Base-by-base conservation (phyloP, 2,329 filamentous ascomycete genomes). In the Calonectria pseudoreteaudii region DNA sequence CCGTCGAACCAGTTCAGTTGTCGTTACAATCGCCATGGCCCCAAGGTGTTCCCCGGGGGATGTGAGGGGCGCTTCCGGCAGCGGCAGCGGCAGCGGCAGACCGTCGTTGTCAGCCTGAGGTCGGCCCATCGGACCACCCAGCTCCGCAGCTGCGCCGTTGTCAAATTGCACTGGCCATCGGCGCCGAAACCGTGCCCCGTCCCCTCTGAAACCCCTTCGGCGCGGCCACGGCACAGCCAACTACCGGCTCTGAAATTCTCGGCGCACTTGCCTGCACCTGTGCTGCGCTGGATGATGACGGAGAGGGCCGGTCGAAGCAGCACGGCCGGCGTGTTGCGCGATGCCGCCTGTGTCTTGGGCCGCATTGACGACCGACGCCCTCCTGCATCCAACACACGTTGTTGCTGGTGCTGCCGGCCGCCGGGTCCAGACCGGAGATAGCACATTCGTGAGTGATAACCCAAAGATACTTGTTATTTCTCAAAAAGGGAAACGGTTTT, bases 301-400 rank as follows among this genome's bases (percentile, higher is more conserved):
- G 36, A 23, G 28, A 49, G 28, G 28, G 36, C 60, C 60, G 60
- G 44, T 60, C 67, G 44, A 72, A 50, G 52, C 34, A 64, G 52
- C 34, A 66, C 66, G 53, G 56, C 58, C 30, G 56, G 56, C 47
- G 49, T 68, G 68, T 68, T 50, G 38, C 67, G 70, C 62, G 72
- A 73, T 67, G 47, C 64, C 56, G 62, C 64, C 60, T 65, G 31
- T 70, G 52, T 68, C 49, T 62, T 68, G 47, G 50, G 30, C 66
- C 66, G 60, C 72, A 75, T 64, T 69, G 36, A 71, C 49, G 34
- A 60, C 58, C 62, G 60, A 70, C 74, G 53, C 66, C 69, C 56
- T 66, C 50, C 69, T 71, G 75, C 68, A 75, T 52, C 41, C 44
- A 67, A 60, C 64, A 23, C 56, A 71, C 62, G 58, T 78, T 31